Conservation (phyloP, 1,284 basidiomycete species). For the Irpex sp. region DNA sequence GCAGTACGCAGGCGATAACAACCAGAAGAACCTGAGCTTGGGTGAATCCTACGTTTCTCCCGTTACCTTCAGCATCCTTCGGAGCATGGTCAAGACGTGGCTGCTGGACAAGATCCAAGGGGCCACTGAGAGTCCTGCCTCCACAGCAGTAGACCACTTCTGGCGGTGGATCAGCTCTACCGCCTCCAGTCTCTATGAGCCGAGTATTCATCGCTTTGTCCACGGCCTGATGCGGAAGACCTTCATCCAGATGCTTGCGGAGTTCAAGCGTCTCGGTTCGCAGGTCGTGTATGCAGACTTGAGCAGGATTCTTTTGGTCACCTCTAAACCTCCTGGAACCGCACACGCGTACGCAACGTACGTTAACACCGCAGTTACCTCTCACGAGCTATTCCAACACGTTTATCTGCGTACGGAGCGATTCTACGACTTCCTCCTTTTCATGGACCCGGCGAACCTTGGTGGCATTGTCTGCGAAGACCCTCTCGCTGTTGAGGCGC, state of each 20-base stretch:
- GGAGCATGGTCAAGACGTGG: conserved; percentile 90
- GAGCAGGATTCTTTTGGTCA: conserved; percentile 86
- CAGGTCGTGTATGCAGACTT: conserved; percentile 94
- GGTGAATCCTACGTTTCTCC: conserved; percentile 94
- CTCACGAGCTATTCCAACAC: conserved; percentile 95
- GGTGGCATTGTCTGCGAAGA: conserved; percentile 87
- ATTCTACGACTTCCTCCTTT: conserved; percentile 93
- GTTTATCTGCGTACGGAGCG: conserved; percentile 84
- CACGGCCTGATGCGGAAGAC: conserved; percentile 98
- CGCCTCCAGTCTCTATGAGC: conserved; percentile 87
- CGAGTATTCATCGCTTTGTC: conserved; percentile 90
- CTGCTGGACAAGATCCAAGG: conserved; percentile 82
- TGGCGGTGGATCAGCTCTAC: conserved; percentile 96
- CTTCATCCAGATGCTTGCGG: conserved; percentile 94
- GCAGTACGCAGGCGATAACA: conserved; percentile 81
- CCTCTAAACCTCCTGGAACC: conserved; percentile 93
- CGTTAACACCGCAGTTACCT: conserved; percentile 89
- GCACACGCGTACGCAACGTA: conserved; percentile 96
- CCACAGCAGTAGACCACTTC: conserved; percentile 84
- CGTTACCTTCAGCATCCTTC: conserved; percentile 84
- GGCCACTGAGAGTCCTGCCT: conserved; percentile 56
- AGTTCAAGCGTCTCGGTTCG: conserved; percentile 94
- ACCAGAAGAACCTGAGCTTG: conserved; percentile 75
- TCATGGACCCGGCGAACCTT: conserved; percentile 95
- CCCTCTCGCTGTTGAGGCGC: conserved; percentile 62